Evolutionary conservation across 768 basidiomycete species (phyloP).

Genomic region (Boletus edulis): DNA sequence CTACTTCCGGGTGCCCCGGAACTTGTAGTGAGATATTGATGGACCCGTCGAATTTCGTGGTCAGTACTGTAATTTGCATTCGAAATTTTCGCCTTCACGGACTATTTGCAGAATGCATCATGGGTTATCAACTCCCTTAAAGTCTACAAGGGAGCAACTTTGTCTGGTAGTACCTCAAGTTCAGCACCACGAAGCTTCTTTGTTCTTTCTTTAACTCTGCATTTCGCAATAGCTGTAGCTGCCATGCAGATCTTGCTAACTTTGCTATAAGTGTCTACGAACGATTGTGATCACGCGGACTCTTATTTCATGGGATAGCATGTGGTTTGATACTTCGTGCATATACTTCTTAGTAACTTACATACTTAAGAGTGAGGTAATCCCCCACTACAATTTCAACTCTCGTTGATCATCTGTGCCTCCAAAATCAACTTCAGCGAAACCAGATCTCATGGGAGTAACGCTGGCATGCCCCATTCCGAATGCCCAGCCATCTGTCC

Average conservation of each 20-base stretch:
- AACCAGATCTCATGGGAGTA: constrained; percentile 73
- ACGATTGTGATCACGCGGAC: background rate
- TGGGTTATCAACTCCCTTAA: constrained; percentile 81
- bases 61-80: constrained; percentile 32
- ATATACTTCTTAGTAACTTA: background rate
- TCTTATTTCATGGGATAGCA: constrained; percentile 15
- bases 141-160: constrained; percentile 60
- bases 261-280: constrained; percentile 13
- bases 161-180: constrained; percentile 37
- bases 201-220: constrained; percentile 5
- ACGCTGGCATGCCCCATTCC: constrained; percentile 68
- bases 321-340: background rate
- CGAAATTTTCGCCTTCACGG: constrained; percentile 2
- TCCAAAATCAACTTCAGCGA: constrained; percentile 49
- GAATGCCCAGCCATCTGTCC: constrained; percentile 83
- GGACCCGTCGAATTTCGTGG: constrained; percentile 72
- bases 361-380: constrained; percentile 22
- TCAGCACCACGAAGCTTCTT: constrained; percentile 2
- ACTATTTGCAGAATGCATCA: constrained; percentile 58
- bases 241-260: constrained; percentile 15
- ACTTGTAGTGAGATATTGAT: constrained; percentile 61
- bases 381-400: constrained; percentile 41
- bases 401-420: constrained; percentile 5
- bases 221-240: constrained; percentile 6
- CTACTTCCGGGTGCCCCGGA: constrained; percentile 71